phyloP scores from a whole-genome alignment of 1,284 basidiomycete genomes.

The Ustilago xerochloae region DNA sequence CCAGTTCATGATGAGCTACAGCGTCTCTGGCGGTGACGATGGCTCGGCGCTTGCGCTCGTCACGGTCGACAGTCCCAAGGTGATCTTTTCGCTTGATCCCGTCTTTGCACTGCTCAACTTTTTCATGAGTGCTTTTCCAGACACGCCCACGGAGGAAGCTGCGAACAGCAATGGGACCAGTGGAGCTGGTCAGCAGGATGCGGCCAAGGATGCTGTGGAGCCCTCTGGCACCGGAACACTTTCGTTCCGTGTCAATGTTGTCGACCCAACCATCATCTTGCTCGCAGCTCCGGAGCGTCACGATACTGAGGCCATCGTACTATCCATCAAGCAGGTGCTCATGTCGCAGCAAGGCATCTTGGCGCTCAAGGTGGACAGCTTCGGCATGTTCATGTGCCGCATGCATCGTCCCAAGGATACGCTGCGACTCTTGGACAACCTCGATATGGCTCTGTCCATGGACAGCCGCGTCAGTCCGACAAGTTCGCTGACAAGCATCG shows the following conservation, averaged over 20 bases:
- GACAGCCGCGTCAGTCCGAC: conserved; percentile 81
- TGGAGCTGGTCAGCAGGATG: not conserved
- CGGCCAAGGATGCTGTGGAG: not conserved
- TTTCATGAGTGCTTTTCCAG: conserved; percentile 76
- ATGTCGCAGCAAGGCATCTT: conserved; percentile 91
- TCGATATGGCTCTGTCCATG: conserved; percentile 87
- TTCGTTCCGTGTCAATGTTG: conserved; percentile 85
- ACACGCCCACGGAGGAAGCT: conserved; percentile 2
- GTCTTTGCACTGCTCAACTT: conserved; percentile 89
- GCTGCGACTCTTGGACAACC: conserved; percentile 91
- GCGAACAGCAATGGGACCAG: conserved; percentile 2
- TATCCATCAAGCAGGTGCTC: conserved; percentile 86
- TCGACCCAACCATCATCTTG: conserved; percentile 89
- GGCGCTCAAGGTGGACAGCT: conserved; percentile 81
- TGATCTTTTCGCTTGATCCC: conserved; percentile 94
- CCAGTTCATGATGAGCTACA: conserved; percentile 94
- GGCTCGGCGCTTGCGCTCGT: conserved; percentile 79
- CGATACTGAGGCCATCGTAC: conserved; percentile 86
- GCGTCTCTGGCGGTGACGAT: conserved; percentile 75
- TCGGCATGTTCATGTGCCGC: conserved; percentile 90
- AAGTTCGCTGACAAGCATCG: conserved; percentile 85
- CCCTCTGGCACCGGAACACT: conserved; percentile 56
- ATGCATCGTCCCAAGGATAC: conserved; percentile 88
- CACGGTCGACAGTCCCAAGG: conserved; percentile 90
- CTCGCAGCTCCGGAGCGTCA: conserved; percentile 84